A percentile compares a stretch with the other conserved stretches of the same genome.
Evolutionary conservation across 73 alveolate species (phyloP).

Genomic region (Loxodes magnus): DNA sequence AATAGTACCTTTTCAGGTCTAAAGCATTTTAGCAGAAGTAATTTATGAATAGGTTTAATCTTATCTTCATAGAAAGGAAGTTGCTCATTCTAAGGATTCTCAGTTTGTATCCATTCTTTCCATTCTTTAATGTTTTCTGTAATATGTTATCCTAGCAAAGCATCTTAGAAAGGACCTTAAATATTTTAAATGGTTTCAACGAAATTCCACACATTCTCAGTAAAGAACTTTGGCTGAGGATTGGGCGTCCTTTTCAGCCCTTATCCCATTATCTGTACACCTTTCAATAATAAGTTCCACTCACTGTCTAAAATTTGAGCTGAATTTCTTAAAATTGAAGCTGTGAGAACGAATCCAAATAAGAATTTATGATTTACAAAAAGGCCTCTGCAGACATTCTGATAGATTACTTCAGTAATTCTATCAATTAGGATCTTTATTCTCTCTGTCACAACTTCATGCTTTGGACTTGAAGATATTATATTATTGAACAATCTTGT

Average conservation of each 20-base stretch:
- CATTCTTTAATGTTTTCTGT: conserved; percentile 29
- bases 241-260: conserved; percentile 16
- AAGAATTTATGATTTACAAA: conserved; percentile 94
- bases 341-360: conserved; percentile 90
- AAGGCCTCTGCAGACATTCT: conserved; percentile 96
- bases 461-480: conserved; percentile 65
- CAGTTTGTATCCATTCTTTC: conserved; percentile 26
- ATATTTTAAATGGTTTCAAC: conserved; percentile 37
- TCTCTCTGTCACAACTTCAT: conserved; percentile 76
- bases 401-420: conserved; percentile 78
- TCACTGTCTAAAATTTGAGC: conserved; percentile 68
- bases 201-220: conserved; percentile 27
- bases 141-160: conserved; percentile 34
- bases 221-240: conserved; percentile 19
- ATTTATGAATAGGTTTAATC: conserved; percentile 57
- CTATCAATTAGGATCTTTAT: conserved; percentile 67
- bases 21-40: conserved; percentile 77
- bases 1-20: conserved; percentile 83
- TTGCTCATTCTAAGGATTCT: conserved; percentile 40
- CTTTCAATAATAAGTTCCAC: conserved; percentile 68
- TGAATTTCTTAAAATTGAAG: conserved; percentile 73
- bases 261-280: conserved; percentile 26
- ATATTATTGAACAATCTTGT: conserved; percentile 86
- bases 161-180: conserved; percentile 42
- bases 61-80: conserved; percentile 73